Conservation (phyloP, 768 basidiomycete genomes). For the Suillus subaureus region DNA sequence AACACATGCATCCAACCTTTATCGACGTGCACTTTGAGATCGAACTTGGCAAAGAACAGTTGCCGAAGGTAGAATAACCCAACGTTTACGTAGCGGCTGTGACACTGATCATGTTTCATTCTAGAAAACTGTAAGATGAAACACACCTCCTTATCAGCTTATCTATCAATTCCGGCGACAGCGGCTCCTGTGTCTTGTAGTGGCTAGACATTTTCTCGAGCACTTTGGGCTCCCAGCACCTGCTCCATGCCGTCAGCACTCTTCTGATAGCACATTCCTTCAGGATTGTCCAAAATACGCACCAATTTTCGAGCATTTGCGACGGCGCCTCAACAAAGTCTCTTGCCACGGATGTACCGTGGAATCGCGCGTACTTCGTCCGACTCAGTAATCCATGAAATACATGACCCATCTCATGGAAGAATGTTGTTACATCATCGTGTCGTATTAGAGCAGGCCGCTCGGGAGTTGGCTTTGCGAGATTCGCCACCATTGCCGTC, state of each 20-base stretch:
- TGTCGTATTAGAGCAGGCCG: slow-evolving; percentile 87
- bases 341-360: slow-evolving; percentile 77
- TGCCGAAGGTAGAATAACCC: slow-evolving; percentile 84
- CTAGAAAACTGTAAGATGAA: neutral
- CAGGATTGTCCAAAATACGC: slow-evolving; percentile 9
- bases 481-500: slow-evolving; percentile 87
- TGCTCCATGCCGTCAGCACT: slow-evolving; percentile 18
- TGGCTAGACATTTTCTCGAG: slow-evolving; percentile 75
- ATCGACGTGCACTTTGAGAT: slow-evolving; percentile 74
- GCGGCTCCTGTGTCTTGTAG: slow-evolving; percentile 70
- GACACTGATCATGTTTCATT: neutral
- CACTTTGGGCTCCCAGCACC: slow-evolving; percentile 84
- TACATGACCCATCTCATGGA: slow-evolving; percentile 87
- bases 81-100: slow-evolving; percentile 75
- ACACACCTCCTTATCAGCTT: slow-evolving; percentile 78
- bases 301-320: slow-evolving; percentile 95
- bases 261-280: neutral
- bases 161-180: slow-evolving; percentile 72
- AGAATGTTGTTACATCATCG: slow-evolving; percentile 86
- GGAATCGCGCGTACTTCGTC: slow-evolving; percentile 77
- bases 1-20: slow-evolving; percentile 43
- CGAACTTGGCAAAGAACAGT: slow-evolving; percentile 82
- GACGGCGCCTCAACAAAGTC: slow-evolving; percentile 91
- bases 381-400: slow-evolving; percentile 71
- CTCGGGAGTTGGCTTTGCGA: slow-evolving; percentile 81